Conservation (phyloP, 2,329 filamentous ascomycete species). For the Hawksworthiomyces lignivorus region DNA sequence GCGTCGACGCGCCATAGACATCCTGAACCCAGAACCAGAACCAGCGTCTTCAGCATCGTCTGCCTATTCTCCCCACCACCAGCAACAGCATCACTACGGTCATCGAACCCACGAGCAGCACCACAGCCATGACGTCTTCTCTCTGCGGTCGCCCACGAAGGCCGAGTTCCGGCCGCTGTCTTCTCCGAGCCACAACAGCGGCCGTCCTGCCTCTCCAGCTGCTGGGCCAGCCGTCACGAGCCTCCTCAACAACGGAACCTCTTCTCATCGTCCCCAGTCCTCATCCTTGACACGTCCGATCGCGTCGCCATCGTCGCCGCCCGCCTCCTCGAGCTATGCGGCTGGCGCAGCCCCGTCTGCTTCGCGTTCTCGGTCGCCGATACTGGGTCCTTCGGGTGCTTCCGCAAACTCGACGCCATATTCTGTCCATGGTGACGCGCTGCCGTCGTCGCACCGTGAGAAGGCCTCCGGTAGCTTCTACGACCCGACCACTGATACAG, state of each 20-base stretch:
- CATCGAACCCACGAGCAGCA: not conserved
- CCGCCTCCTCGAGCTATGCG: not conserved
- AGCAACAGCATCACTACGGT: slow-evolving; percentile 12
- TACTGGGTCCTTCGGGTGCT: slow-evolving; percentile 6
- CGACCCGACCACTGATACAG: slow-evolving; percentile 45
- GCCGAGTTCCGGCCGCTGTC: slow-evolving; percentile 27
- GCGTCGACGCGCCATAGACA: slow-evolving; percentile 40
- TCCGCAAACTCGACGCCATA: not conserved
- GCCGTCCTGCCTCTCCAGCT: slow-evolving; percentile 20
- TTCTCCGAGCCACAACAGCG: not conserved
- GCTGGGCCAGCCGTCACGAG: slow-evolving; percentile 13
- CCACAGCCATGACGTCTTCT: slow-evolving; percentile 33
- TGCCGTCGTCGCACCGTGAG: slow-evolving; percentile 10
- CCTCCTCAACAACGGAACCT: slow-evolving; percentile 20
- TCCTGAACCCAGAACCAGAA: slow-evolving; percentile 23
- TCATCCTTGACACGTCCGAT: slow-evolving; percentile 1
- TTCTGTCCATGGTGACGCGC: not conserved
- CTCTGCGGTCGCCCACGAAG: slow-evolving; percentile 42
- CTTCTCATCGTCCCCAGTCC: slow-evolving; percentile 13
- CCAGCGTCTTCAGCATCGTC: not conserved
- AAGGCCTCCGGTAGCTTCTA: slow-evolving; percentile 37
- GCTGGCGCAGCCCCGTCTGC: not conserved
- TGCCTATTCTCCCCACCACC: not conserved
- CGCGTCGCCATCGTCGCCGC: slow-evolving; percentile 12
- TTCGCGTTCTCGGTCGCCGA: slow-evolving; percentile 13